Conservation (phyloP, 305 asterid species). For the Withania somnifera region DNA sequence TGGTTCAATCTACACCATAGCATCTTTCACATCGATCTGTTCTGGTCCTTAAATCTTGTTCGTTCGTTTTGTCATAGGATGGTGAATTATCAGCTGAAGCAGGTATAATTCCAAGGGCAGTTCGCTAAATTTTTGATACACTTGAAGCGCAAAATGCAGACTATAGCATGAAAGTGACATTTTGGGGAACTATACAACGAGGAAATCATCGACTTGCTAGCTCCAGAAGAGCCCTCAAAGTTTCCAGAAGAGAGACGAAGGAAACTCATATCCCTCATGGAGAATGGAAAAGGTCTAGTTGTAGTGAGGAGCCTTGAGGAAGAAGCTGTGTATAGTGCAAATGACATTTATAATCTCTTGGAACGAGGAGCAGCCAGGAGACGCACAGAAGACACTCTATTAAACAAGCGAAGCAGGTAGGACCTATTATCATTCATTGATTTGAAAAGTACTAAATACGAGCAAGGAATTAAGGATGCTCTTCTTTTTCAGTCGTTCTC, state of each 20-base stretch:
- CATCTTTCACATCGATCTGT: background rate
- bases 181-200: slow-evolving; percentile 73
- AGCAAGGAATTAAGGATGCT: background rate
- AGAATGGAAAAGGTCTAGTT: slow-evolving; percentile 74
- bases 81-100: slow-evolving; percentile 77
- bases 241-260: slow-evolving; percentile 42
- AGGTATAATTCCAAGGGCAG: slow-evolving; percentile 82
- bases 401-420: slow-evolving; percentile 73
- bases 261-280: slow-evolving; percentile 59
- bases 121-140: slow-evolving; percentile 64
- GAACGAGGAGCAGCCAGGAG: slow-evolving; percentile 77
- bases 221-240: slow-evolving; percentile 49
- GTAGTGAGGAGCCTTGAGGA: slow-evolving; percentile 78
- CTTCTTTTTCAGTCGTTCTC: slow-evolving; percentile 59
- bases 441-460: background rate
- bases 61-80: slow-evolving; percentile 27
- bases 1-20: background rate
- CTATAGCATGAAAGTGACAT: slow-evolving; percentile 75
- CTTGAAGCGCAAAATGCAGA: slow-evolving; percentile 74
- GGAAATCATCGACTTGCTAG: slow-evolving; percentile 63
- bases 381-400: slow-evolving; percentile 73
- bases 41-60: background rate
- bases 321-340: slow-evolving; percentile 74
- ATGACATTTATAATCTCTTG: slow-evolving; percentile 64
- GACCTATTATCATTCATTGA: background rate